A percentile compares a stretch with the other conserved stretches of the same genome.
These are phyloP conservation scores for Selaginella moellendorffii DNA, from an alignment of 75 land plant genomes.

Conservation along the genomic window DNA sequence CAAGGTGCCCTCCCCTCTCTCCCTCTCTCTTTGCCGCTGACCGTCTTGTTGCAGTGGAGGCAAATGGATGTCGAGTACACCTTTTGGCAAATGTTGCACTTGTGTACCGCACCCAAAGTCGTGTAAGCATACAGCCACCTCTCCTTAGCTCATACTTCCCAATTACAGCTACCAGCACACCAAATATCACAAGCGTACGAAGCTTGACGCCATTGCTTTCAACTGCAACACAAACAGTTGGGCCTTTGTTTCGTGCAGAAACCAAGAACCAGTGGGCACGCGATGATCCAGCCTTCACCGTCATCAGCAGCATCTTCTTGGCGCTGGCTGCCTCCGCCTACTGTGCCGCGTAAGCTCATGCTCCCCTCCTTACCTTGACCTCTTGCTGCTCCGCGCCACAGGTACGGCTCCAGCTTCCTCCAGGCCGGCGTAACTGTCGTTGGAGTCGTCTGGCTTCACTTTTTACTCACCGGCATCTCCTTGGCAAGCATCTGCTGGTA, in stretches of 20 bases:
- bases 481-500: slow-evolving; percentile 58
- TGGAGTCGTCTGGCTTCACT: slow-evolving; percentile 65
- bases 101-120: slow-evolving; percentile 92
- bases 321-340: slow-evolving; percentile 75
- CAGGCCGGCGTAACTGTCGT: slow-evolving; percentile 58
- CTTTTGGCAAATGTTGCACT: slow-evolving; percentile 99
- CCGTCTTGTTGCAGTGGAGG: slow-evolving; percentile 52
- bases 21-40: slow-evolving; percentile 8
- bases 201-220: too few relatives aligned
- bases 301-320: slow-evolving; percentile 62
- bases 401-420: slow-evolving; percentile 55
- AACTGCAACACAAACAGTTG: slow-evolving; percentile 1
- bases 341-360: slow-evolving; percentile 80
- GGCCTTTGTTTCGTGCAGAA: slow-evolving; percentile 32
- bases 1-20: slow-evolving; percentile 36
- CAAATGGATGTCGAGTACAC: slow-evolving; percentile 99
- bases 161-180: slow-evolving; percentile 71
- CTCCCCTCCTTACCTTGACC: neutral
- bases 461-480: slow-evolving; percentile 49
- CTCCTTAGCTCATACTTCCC: neutral
- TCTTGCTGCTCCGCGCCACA: slow-evolving; percentile 15
- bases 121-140: slow-evolving; percentile 44
- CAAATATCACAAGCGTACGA: slow-evolving; percentile 87
- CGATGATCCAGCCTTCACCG: slow-evolving; percentile 95
- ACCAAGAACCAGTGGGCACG: slow-evolving; percentile 99